phyloP scores from a whole-genome alignment of 192 early-diverging fungal genomes.

The Physocladia obscura region DNA sequence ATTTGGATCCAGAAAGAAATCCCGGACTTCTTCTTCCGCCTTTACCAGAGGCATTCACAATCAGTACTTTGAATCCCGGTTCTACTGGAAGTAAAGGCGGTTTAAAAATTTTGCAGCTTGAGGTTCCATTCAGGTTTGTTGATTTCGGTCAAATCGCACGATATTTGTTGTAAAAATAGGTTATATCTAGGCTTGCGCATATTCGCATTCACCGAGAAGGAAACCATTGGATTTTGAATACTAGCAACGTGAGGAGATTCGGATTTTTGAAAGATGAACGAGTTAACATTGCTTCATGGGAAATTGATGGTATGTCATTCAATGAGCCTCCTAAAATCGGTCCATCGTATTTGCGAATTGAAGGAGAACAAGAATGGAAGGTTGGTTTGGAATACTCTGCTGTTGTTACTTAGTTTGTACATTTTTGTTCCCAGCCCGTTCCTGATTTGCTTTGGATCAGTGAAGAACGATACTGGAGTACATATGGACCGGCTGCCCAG shows the following conservation, averaged over 20 bases:
- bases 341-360: conserved; percentile 37
- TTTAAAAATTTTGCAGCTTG: conserved; percentile 65
- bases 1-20: conserved; percentile 34
- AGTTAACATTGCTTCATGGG: conserved; percentile 36
- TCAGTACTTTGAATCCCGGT: conserved; percentile 66
- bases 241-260: conserved; percentile 66
- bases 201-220: conserved; percentile 29
- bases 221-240: conserved; percentile 49
- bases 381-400: neutral
- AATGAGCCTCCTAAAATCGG: conserved; percentile 41
- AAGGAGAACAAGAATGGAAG: conserved; percentile 37
- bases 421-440: conserved; percentile 31
- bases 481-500: conserved; percentile 63
- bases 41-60: conserved; percentile 57
- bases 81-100: conserved; percentile 65
- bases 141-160: no score
- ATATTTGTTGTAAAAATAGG: no score
- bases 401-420: neutral
- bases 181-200: conserved; percentile 27
- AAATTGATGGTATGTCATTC: conserved; percentile 50
- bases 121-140: conserved; percentile 66
- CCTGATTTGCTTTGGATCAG: conserved; percentile 43
- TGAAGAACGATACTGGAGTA: conserved; percentile 55
- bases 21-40: conserved; percentile 32
- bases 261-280: conserved; percentile 46